A percentile compares a stretch with the other conserved stretches of the same genome.
phyloP scores from a whole-genome alignment of 2,329 filamentous ascomycete species.

The Beauveria australis region DNA sequence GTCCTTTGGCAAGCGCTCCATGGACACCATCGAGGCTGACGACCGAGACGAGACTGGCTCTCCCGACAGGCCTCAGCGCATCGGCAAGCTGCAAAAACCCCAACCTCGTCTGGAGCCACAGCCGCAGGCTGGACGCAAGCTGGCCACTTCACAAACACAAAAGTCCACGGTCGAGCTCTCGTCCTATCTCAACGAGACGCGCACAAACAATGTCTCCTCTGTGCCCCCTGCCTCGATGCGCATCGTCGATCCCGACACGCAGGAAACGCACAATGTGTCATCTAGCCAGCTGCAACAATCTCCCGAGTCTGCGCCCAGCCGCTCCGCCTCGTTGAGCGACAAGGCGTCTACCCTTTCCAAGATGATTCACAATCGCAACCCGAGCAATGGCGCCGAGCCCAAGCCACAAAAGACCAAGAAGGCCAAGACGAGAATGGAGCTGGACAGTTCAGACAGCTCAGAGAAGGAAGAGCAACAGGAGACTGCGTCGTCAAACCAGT shows the following conservation, averaged over 20 bases:
- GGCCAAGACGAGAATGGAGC: conserved; percentile 53
- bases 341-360: conserved; percentile 30
- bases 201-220: conserved; percentile 45
- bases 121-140: conserved; percentile 27
- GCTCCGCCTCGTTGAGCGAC: conserved; percentile 20
- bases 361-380: conserved; percentile 26
- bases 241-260: conserved; percentile 46
- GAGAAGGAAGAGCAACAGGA: conserved; percentile 19
- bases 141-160: conserved; percentile 20
- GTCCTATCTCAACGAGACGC: conserved; percentile 34
- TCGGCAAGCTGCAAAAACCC: conserved; percentile 65
- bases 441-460: conserved; percentile 63
- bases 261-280: conserved; percentile 31
- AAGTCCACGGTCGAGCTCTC: conserved; percentile 33
- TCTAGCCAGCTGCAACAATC: conserved; percentile 22
- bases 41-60: conserved; percentile 37
- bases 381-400: conserved; percentile 34
- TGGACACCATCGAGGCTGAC: conserved; percentile 45
- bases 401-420: conserved; percentile 41
- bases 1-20: conserved; percentile 52
- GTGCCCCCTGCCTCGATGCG: conserved; percentile 51
- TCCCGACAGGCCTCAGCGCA: conserved; percentile 47
- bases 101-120: conserved; percentile 43
- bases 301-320: conserved; percentile 22
- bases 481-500: conserved; percentile 4